Evolutionary conservation across 2,329 filamentous ascomycete genomes (phyloP), one percentile per base, ranked within the genome.

Genomic region (Alternaria solani): DNA sequence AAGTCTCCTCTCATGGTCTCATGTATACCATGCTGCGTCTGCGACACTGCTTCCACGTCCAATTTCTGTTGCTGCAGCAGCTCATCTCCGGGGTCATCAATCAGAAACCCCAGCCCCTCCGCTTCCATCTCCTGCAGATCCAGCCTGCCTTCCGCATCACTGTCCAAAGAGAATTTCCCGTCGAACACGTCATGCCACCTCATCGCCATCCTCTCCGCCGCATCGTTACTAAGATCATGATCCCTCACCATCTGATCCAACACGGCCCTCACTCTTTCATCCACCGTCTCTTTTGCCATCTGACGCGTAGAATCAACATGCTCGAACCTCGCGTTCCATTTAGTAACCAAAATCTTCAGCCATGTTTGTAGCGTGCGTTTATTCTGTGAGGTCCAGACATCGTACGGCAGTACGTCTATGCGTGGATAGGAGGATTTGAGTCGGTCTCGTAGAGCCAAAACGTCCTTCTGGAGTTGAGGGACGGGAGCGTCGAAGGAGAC

Each of bases 321-420:
- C 2, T 74, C 65, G 11, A 70, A 68, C 0, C 71, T 62, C 18
- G 62, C 66, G 20, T 70, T 57, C 65, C 69, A 77, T 43, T 71
- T 65, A 7, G 42, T 57, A 0, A 66, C 44, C 0, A 77, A 42
- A 12, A 76, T 70, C 51, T 66, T 74, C 0, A 76, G 60, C 71
- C 72, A 77, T 1, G 63, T 72, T 41, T 67, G 64, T n/a, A 75
- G 32, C 0, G 66, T 66, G 8, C 61, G 52, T 16, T 59, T 59
- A 28, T 71, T 68, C 5, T 62, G 18, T 9, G 62, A 65, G 4
- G 63, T 65, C 69, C 66, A 73, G 6, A 75, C 65, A 5, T 70
- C 61, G 49, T 68, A 71, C 1, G 75, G 74, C 0, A 76, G 62
- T 2, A 49, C 59, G 28, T 75, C 70, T 48, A 76, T 68, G 2